phyloP scores from a whole-genome alignment of 805 yeast species.

The Priceomyces carsonii region DNA sequence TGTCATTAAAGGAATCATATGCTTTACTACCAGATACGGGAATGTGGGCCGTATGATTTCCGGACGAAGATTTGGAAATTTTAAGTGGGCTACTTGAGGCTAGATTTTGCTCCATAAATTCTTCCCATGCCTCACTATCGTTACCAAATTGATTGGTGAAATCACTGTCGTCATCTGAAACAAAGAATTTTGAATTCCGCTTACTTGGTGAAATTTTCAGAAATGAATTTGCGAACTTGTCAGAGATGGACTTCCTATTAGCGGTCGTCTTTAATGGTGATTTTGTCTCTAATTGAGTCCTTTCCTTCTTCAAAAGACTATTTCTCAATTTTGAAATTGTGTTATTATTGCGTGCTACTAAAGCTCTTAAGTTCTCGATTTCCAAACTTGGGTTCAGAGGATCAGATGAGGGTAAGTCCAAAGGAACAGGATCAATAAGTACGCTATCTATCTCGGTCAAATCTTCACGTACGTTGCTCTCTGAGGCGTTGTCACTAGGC shows the following conservation, averaged over 20 bases:
- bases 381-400: constrained; percentile 52
- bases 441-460: constrained; percentile 35
- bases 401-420: constrained; percentile 27
- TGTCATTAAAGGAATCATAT: too few relatives aligned
- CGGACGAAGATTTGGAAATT: constrained; percentile 19
- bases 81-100: constrained; percentile 22
- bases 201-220: constrained; percentile 33
- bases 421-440: constrained; percentile 27
- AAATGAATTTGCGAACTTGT: neutral
- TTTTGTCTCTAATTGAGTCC: constrained; percentile 19
- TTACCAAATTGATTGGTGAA: constrained; percentile 17
- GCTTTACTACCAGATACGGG: too few relatives aligned
- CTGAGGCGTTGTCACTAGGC: too few relatives aligned
- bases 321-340: constrained; percentile 61
- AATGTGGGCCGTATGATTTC: constrained; percentile 31
- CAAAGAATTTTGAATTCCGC: constrained; percentile 32
- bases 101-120: constrained; percentile 34
- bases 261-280: constrained; percentile 9
- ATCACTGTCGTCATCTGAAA: constrained; percentile 26
- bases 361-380: constrained; percentile 63
- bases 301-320: constrained; percentile 40
- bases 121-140: constrained; percentile 38
- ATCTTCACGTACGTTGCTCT: too few relatives aligned
- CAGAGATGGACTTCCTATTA: constrained; percentile 4
- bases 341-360: constrained; percentile 63